Evolutionary conservation across 1,284 basidiomycete species (phyloP).

Genomic region (Tilletia walkeri): DNA sequence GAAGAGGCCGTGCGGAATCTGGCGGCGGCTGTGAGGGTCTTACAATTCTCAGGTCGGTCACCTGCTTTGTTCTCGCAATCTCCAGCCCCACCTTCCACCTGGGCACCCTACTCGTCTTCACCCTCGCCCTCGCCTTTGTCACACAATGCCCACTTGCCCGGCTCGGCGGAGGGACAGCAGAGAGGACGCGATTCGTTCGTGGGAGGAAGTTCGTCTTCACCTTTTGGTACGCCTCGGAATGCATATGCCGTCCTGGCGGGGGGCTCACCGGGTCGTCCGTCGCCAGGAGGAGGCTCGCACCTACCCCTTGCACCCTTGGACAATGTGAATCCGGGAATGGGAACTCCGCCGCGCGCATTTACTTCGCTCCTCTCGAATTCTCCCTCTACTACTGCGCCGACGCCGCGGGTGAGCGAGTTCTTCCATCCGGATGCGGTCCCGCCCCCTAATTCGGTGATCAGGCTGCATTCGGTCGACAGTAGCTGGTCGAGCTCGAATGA

Average conservation of each 20-base stretch:
- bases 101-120: constrained; percentile 14
- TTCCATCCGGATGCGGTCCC: constrained; percentile 15
- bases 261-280: too few relatives aligned
- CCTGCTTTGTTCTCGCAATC: neutral
- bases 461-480: constrained; percentile 14
- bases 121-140: neutral
- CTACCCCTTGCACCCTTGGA: too few relatives aligned
- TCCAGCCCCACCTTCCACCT: constrained; percentile 31
- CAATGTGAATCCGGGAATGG: too few relatives aligned
- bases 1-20: constrained; percentile 13
- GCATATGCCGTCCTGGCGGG: neutral
- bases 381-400: too few relatives aligned
- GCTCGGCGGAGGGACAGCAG: neutral
- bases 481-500: constrained; percentile 9
- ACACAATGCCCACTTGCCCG: neutral
- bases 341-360: too few relatives aligned
- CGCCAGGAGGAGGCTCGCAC: too few relatives aligned
- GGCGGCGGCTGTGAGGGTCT: constrained; percentile 1
- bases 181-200: neutral
- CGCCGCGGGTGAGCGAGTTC: constrained; percentile 7
- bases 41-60: constrained; percentile 10
- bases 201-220: neutral
- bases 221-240: neutral
- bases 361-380: too few relatives aligned
- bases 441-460: constrained; percentile 3